Evolutionary conservation across 1,139 yeast genomes (phyloP).

Genomic region (Geotrichum histeridarum): DNA sequence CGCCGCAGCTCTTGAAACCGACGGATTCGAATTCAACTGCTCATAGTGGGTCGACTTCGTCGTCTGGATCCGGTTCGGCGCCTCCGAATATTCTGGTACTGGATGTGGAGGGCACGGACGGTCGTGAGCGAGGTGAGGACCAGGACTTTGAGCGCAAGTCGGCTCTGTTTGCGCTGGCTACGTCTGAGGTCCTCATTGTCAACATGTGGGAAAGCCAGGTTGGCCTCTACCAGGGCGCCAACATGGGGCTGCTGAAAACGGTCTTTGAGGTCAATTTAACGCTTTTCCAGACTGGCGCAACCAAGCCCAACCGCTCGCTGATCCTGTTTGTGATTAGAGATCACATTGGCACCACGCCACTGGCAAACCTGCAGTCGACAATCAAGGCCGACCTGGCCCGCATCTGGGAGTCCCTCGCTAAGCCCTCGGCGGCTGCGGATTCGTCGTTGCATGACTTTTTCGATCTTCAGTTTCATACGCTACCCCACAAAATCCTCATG

Average conservation of each 20-base stretch:
- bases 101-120: conserved; percentile 98
- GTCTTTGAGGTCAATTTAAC: conserved; percentile 93
- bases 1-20: conserved; percentile 11
- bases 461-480: conserved; percentile 73
- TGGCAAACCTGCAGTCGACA: conserved; percentile 63
- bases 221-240: conserved; percentile 95
- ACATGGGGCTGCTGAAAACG: conserved; percentile 89
- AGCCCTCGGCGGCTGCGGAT: conserved; percentile 49
- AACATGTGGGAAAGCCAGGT: conserved; percentile 97
- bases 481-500: conserved; percentile 81
- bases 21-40: not conserved
- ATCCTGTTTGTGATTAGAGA: conserved; percentile 87
- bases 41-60: conserved; percentile 7
- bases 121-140: conserved; percentile 95
- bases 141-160: conserved; percentile 97
- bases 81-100: conserved; percentile 57
- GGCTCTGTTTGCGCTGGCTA: conserved; percentile 88
- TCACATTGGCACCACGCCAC: conserved; percentile 82
- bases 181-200: conserved; percentile 83
- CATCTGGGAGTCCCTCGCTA: conserved; percentile 74
- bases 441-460: conserved; percentile 69
- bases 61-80: conserved; percentile 16
- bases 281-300: conserved; percentile 51
- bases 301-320: conserved; percentile 52
- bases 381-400: conserved; percentile 62